Conservation (phyloP, 2,329 filamentous ascomycete species). For the Emericellopsis atlantica region DNA sequence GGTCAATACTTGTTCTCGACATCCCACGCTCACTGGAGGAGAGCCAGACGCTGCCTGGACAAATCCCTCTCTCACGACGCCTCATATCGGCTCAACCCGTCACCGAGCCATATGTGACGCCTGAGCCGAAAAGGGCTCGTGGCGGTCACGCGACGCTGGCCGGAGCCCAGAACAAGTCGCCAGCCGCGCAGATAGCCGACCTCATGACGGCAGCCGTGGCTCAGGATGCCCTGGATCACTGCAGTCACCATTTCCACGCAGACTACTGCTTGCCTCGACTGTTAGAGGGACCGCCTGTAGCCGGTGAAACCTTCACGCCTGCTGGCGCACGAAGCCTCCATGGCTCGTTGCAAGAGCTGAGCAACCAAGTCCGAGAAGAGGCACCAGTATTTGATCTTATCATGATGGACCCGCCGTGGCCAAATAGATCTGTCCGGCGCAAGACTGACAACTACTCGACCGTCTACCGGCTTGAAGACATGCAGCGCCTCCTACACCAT, state of each 20-base stretch:
- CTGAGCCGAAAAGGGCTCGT: conserved; percentile 27
- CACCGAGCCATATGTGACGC: conserved; percentile 33
- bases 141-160: neutral
- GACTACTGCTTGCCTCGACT: conserved; percentile 33
- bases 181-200: conserved; percentile 36
- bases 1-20: conserved; percentile 48
- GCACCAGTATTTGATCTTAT: conserved; percentile 52
- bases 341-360: conserved; percentile 30
- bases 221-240: conserved; percentile 26
- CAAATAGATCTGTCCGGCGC: conserved; percentile 59
- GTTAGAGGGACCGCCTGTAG: neutral
- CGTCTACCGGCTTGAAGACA: conserved; percentile 29
- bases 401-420: conserved; percentile 70
- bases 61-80: conserved; percentile 20
- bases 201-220: conserved; percentile 37
- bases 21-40: conserved; percentile 58
- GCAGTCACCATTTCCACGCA: conserved; percentile 21
- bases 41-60: conserved; percentile 40
- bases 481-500: conserved; percentile 33
- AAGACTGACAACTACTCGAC: conserved; percentile 37
- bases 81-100: conserved; percentile 32
- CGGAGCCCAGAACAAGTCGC: conserved; percentile 18
- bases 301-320: conserved; percentile 21
- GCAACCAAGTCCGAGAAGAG: conserved; percentile 23
- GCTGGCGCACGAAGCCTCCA: conserved; percentile 29